A percentile compares a stretch with the other conserved stretches of the same genome.
These are phyloP conservation scores for Acer campestre DNA, from an alignment of 345 rosid species.

Conservation along the genomic window DNA sequence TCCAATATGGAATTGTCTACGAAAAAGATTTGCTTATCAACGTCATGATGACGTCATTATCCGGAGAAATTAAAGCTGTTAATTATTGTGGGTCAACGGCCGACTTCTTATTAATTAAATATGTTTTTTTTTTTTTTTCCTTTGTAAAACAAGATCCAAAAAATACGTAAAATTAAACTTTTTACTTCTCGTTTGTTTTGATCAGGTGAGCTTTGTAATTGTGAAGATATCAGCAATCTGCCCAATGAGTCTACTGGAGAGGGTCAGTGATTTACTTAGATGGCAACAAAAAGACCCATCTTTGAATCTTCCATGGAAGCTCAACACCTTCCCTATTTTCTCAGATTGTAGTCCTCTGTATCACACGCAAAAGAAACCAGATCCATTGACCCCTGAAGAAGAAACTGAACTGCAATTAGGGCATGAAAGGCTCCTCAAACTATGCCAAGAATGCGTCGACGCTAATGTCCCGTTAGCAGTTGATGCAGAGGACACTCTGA, in stretches of 20 bases:
- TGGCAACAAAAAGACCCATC: slow-evolving; percentile 73
- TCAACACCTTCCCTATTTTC: slow-evolving; percentile 58
- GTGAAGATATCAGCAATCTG: slow-evolving; percentile 80
- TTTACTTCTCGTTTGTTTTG: too few relatives aligned
- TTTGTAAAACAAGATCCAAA: too few relatives aligned
- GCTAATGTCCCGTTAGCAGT: slow-evolving; percentile 55
- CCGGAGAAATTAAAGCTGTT: too few relatives aligned
- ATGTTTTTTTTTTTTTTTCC: too few relatives aligned
- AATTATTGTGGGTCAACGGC: too few relatives aligned
- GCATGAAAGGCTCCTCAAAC: slow-evolving; percentile 44
- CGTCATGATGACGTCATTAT: neutral
- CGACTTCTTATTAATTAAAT: too few relatives aligned
- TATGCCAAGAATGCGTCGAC: slow-evolving; percentile 61
- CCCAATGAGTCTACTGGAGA: slow-evolving; percentile 59
- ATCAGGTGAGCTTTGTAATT: slow-evolving; percentile 75
- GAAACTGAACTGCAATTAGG: slow-evolving; percentile 58
- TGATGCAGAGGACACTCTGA: slow-evolving; percentile 79
- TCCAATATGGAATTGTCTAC: too few relatives aligned
- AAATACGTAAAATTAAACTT: too few relatives aligned
- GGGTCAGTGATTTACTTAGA: slow-evolving; percentile 74
- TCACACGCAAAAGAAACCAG: slow-evolving; percentile 66
- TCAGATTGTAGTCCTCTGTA: slow-evolving; percentile 69
- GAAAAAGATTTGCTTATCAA: neutral
- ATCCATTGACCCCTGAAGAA: slow-evolving; percentile 62
- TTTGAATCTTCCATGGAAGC: slow-evolving; percentile 79